Percentiles rank a stretch among this genome's conserved stretches.
phyloP scores from a whole-genome alignment of 441 rosid species.

The Erodium texanum region DNA sequence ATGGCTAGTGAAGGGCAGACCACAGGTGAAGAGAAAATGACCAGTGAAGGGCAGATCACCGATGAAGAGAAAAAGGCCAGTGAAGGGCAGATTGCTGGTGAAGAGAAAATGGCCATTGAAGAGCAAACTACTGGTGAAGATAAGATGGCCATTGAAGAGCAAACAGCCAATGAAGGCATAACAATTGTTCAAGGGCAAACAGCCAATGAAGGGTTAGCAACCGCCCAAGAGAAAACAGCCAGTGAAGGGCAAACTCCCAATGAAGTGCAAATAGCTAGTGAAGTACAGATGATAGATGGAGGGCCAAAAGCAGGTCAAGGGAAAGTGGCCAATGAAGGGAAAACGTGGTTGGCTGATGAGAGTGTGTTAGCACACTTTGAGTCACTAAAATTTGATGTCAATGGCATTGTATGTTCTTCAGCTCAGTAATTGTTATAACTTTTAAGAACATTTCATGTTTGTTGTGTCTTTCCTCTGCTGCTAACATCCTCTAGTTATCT shows the following conservation, averaged over 20 bases:
- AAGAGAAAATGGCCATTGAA: background rate
- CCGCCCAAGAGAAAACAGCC: background rate
- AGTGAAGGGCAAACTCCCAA: background rate
- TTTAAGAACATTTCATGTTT: conserved; percentile 32
- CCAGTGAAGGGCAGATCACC: background rate
- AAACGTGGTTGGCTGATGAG: conserved; percentile 76
- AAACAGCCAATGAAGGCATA: background rate
- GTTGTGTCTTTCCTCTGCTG: conserved; percentile 24
- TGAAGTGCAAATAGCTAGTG: background rate
- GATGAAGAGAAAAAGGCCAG: background rate
- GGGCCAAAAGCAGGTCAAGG: conserved; percentile 26
- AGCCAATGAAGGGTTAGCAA: conserved; percentile 24
- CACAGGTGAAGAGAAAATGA: background rate
- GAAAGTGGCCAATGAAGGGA: conserved; percentile 9
- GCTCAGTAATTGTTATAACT: conserved; percentile 12
- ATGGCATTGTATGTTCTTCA: conserved; percentile 43
- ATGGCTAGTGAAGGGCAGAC: background rate
- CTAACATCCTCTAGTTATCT: conserved; percentile 17
- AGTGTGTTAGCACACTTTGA: conserved; percentile 61
- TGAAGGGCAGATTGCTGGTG: background rate
- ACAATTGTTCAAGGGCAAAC: background rate
- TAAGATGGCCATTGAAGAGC: background rate
- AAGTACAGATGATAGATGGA: background rate
- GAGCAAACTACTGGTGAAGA: background rate
- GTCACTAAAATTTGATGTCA: conserved; percentile 52